These are phyloP conservation scores for Leishmania turanica DNA, from an alignment of 208 protist genomes.

Conservation along the genomic window DNA sequence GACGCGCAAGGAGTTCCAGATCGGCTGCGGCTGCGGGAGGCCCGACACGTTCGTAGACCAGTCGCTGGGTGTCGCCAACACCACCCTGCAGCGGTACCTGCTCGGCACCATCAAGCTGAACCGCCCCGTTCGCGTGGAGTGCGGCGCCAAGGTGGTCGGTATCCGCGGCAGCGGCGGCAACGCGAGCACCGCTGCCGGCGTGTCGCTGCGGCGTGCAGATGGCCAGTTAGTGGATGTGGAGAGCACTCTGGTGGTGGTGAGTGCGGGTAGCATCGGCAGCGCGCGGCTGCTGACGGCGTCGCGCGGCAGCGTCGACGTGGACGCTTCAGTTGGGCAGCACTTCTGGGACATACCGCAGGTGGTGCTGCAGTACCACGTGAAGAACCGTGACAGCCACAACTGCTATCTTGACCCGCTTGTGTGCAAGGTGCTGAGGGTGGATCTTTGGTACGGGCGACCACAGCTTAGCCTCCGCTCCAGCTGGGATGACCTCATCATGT, in stretches of 20 bases:
- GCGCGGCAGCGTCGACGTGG: conserved; percentile 40
- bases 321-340: conserved; percentile 45
- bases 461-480: conserved; percentile 60
- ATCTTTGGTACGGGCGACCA: conserved; percentile 41
- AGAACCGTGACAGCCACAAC: conserved; percentile 73
- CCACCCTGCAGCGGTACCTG: conserved; percentile 74
- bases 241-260: conserved; percentile 57
- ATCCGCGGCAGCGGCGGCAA: conserved; percentile 37
- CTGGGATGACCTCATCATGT: conserved; percentile 79
- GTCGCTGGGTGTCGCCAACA: conserved; percentile 54
- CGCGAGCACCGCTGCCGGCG: conserved; percentile 43
- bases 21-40: conserved; percentile 59
- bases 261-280: conserved; percentile 67
- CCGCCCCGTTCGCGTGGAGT: conserved; percentile 63
- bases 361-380: conserved; percentile 72
- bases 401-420: conserved; percentile 70
- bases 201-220: conserved; percentile 47
- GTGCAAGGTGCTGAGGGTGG: conserved; percentile 39
- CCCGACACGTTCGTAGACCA: conserved; percentile 69
- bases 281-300: conserved; percentile 58
- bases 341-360: conserved; percentile 87
- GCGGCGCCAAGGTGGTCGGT: conserved; percentile 53
- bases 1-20: conserved; percentile 56
- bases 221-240: conserved; percentile 50
- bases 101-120: conserved; percentile 67